These are phyloP conservation scores for Catharanthus roseus DNA, from an alignment of 257 asterid genomes.

Conservation along the genomic window DNA sequence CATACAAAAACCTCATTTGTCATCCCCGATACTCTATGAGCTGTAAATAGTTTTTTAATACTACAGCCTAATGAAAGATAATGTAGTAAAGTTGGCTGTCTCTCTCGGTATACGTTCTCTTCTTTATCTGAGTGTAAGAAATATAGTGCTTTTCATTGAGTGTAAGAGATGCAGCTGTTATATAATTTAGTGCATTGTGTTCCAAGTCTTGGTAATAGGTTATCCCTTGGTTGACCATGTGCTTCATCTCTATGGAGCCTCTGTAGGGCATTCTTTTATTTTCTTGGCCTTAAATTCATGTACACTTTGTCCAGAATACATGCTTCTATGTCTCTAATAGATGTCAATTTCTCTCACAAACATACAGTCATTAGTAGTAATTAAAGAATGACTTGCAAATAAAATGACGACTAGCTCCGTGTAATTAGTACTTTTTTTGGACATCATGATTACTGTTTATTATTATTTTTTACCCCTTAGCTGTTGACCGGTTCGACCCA, in stretches of 20 bases:
- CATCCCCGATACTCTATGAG: slow-evolving; percentile 5
- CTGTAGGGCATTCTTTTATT: neutral
- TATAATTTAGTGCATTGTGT: slow-evolving; percentile 2
- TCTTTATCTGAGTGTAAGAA: slow-evolving; percentile 4
- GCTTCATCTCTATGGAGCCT: slow-evolving; percentile 2
- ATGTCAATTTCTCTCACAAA: neutral
- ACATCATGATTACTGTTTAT: neutral
- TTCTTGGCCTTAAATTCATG: neutral
- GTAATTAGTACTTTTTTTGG: neutral
- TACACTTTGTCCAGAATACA: neutral
- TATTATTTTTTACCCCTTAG: neutral
- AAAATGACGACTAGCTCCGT: neutral
- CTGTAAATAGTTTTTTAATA: neutral
- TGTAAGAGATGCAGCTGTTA: slow-evolving; percentile 16
- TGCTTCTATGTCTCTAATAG: neutral
- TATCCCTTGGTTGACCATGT: neutral
- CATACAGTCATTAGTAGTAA: neutral
- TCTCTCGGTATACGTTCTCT: neutral
- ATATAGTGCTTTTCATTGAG: neutral
- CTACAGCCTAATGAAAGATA: neutral
- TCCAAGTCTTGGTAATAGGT: slow-evolving; percentile 2
- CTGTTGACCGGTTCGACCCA: neutral
- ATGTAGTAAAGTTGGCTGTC: neutral
- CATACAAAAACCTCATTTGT: neutral
- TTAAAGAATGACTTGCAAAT: neutral